These are phyloP conservation scores for Yamadazyma friedrichii DNA, from an alignment of 1,139 yeast species.

Conservation along the genomic window DNA sequence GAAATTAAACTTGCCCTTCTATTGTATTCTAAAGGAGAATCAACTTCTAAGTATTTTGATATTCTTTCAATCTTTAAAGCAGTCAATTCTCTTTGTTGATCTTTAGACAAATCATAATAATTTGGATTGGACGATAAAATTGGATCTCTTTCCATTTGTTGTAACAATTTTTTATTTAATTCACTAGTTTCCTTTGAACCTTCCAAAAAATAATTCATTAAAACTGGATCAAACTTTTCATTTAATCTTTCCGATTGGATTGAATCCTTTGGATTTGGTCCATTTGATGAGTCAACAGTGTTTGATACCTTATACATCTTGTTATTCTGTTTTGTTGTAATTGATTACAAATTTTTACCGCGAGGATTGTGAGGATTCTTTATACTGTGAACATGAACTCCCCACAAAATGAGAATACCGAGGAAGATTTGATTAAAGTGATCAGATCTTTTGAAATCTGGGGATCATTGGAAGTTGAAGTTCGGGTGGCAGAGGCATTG, in stretches of 20 bases:
- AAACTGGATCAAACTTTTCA: conserved; percentile 37
- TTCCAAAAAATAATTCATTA: conserved; percentile 49
- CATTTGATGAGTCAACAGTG: conserved; percentile 17
- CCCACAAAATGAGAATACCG: conserved; percentile 1
- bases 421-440: background rate
- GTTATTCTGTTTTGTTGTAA: too few species aligned
- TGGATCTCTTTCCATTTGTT: conserved; percentile 53
- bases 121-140: conserved; percentile 35
- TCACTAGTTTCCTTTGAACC: conserved; percentile 38
- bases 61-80: conserved; percentile 44
- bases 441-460: background rate
- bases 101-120: conserved; percentile 40
- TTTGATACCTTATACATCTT: conserved; percentile 8
- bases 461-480: too few species aligned
- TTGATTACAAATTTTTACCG: too few species aligned
- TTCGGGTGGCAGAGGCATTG: too few species aligned
- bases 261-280: conserved; percentile 37
- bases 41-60: conserved; percentile 45
- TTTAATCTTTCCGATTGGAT: conserved; percentile 36
- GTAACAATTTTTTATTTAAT: conserved; percentile 32
- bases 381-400: background rate
- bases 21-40: conserved; percentile 34
- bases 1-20: conserved; percentile 41
- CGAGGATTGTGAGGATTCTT: background rate
- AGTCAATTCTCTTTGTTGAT: conserved; percentile 43